Conservation (phyloP, 1,139 yeast genomes). For the Suhomyces choctaworum region DNA sequence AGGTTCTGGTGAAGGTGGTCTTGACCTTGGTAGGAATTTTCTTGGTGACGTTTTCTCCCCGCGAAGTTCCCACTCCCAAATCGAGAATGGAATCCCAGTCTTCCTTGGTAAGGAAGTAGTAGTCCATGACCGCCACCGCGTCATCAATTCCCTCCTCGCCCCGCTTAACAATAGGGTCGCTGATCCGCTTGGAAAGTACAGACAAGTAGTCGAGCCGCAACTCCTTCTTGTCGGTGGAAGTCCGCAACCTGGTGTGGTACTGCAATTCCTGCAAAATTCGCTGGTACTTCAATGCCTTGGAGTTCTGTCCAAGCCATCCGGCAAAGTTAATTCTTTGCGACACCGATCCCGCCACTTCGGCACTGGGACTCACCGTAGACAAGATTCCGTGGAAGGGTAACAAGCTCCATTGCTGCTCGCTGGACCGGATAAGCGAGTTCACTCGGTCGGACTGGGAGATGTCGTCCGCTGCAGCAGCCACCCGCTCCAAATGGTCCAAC, state of each 20-base stretch:
- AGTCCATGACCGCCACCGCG: constrained; percentile 72
- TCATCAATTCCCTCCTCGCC: constrained; percentile 65
- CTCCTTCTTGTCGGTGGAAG: constrained; percentile 74
- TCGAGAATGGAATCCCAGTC: constrained; percentile 91
- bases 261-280: constrained; percentile 85
- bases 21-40: constrained; percentile 74
- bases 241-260: constrained; percentile 78
- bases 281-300: constrained; percentile 75
- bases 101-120: constrained; percentile 80
- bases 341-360: constrained; percentile 71
- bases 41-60: constrained; percentile 50
- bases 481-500: constrained; percentile 56
- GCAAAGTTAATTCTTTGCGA: constrained; percentile 76
- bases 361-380: constrained; percentile 83
- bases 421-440: constrained; percentile 78
- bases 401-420: constrained; percentile 95
- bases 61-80: constrained; percentile 66
- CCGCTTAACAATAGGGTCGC: constrained; percentile 52
- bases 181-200: constrained; percentile 53
- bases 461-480: constrained; percentile 80
- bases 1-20: constrained; percentile 80
- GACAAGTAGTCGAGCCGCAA: constrained; percentile 80
- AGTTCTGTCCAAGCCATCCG: constrained; percentile 87
- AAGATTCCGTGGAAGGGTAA: constrained; percentile 89
- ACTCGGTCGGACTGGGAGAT: constrained; percentile 81